phyloP scores from a whole-genome alignment of 257 asterid species.

The Nemophila menziesii region DNA sequence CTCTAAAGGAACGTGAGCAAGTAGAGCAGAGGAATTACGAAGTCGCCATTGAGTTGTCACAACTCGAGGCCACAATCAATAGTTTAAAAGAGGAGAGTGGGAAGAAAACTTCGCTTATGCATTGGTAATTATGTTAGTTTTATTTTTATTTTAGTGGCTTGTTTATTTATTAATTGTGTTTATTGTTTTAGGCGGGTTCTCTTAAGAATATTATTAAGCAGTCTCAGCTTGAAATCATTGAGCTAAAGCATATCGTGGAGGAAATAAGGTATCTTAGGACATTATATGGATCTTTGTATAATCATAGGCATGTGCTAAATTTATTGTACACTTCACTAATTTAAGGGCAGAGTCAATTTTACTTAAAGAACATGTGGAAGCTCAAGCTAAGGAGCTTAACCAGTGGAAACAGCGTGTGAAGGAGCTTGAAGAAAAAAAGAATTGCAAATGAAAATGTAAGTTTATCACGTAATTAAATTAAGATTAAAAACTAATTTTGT shows the following conservation, averaged over 20 bases:
- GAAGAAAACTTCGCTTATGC: constrained; percentile 47
- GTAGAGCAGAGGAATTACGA: constrained; percentile 92
- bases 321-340: constrained; percentile 19
- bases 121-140: constrained; percentile 37
- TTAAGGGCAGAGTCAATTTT: constrained; percentile 81
- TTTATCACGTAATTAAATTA: no score
- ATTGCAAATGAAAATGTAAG: constrained; percentile 88
- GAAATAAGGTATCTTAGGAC: constrained; percentile 60
- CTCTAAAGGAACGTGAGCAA: constrained; percentile 52
- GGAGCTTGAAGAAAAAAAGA: constrained; percentile 88
- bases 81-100: constrained; percentile 63
- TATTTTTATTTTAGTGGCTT: constrained; percentile 2
- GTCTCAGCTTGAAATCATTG: constrained; percentile 92
- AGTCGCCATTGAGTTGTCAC: constrained; percentile 94
- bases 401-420: constrained; percentile 66
- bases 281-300: neutral
- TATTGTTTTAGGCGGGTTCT: constrained; percentile 61
- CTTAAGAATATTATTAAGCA: constrained; percentile 84
- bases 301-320: constrained; percentile 1
- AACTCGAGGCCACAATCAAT: constrained; percentile 74
- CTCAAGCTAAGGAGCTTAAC: constrained; percentile 72
- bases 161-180: neutral
- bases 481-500: no score
- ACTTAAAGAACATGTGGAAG: constrained; percentile 59
- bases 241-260: constrained; percentile 83